phyloP scores from a whole-genome alignment of 1,284 basidiomycete species.

The Afroboletus lepidellus region DNA sequence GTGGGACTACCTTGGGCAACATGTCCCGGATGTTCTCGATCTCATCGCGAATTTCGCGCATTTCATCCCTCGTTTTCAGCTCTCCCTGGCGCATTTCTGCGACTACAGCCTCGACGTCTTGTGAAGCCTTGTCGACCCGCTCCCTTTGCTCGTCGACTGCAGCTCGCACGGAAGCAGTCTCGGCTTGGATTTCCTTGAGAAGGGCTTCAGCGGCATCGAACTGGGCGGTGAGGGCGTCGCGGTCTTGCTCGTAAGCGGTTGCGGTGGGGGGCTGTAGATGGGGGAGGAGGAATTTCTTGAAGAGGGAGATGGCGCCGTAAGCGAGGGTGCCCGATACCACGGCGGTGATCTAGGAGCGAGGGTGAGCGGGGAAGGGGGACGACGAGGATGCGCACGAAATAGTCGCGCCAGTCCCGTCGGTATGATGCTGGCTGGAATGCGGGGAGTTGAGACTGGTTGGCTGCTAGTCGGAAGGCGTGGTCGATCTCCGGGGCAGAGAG shows the following conservation, averaged over 20 bases:
- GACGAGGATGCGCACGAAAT: slow-evolving; percentile 67
- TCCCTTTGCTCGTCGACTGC: slow-evolving; percentile 84
- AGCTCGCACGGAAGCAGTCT: slow-evolving; percentile 69
- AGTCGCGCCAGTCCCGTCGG: slow-evolving; percentile 90
- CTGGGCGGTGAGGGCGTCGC: slow-evolving; percentile 82
- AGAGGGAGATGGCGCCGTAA: slow-evolving; percentile 87
- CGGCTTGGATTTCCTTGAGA: slow-evolving; percentile 78
- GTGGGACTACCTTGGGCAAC: slow-evolving; percentile 74
- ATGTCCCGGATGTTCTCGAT: slow-evolving; percentile 88
- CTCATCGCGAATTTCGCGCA: slow-evolving; percentile 90
- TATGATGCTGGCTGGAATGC: slow-evolving; percentile 43
- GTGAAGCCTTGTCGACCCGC: slow-evolving; percentile 74
- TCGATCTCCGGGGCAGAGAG: slow-evolving; percentile 85
- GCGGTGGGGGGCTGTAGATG: slow-evolving; percentile 88
- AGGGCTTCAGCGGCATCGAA: slow-evolving; percentile 91
- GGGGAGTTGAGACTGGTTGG: slow-evolving; percentile 36
- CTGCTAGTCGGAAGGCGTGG: slow-evolving; percentile 71
- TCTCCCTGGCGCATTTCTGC: slow-evolving; percentile 79
- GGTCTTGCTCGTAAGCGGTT: slow-evolving; percentile 88
- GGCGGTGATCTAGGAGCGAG: slow-evolving; percentile 75
- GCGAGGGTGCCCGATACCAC: slow-evolving; percentile 87
- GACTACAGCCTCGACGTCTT: slow-evolving; percentile 80
- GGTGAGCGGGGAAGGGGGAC: slow-evolving; percentile 25
- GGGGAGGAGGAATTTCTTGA: slow-evolving; percentile 91
- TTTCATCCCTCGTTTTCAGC: slow-evolving; percentile 79